Evolutionary conservation across 495 filamentous ascomycete genomes (phyloP).

Genomic region (Monascus purpureus): DNA sequence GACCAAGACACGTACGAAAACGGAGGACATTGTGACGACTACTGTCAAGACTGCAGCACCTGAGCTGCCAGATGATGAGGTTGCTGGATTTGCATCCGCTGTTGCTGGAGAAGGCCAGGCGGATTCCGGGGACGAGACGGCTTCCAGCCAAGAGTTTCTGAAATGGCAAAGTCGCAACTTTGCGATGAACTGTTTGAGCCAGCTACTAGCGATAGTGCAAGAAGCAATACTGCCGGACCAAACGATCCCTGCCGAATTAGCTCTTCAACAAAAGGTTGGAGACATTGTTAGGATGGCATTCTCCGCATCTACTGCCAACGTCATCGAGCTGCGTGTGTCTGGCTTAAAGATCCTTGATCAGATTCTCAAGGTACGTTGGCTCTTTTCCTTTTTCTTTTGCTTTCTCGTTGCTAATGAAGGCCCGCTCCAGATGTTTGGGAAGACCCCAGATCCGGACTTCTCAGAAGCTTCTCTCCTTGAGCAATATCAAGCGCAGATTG

Average conservation of each 20-base stretch:
- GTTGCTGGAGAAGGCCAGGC: slow-evolving; percentile 47
- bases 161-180: slow-evolving; percentile 95
- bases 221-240: slow-evolving; percentile 58
- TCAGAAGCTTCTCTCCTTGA: slow-evolving; percentile 88
- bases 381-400: not conserved
- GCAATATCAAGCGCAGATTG: slow-evolving; percentile 96
- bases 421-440: slow-evolving; percentile 64
- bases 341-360: slow-evolving; percentile 89
- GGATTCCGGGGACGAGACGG: slow-evolving; percentile 43
- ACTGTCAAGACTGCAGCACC: slow-evolving; percentile 38
- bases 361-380: slow-evolving; percentile 50
- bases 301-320: slow-evolving; percentile 86
- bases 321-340: slow-evolving; percentile 76
- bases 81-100: slow-evolving; percentile 78
- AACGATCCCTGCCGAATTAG: slow-evolving; percentile 54
- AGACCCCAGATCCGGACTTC: slow-evolving; percentile 90
- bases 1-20: slow-evolving; percentile 64
- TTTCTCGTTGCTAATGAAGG: slow-evolving; percentile 8
- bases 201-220: slow-evolving; percentile 59
- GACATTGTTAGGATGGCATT: slow-evolving; percentile 97
- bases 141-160: slow-evolving; percentile 69
- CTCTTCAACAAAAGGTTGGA: slow-evolving; percentile 70
- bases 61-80: slow-evolving; percentile 90
- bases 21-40: slow-evolving; percentile 32
- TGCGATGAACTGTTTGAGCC: slow-evolving; percentile 80